Evolutionary conservation across 176 grass and related monocot species (phyloP), one percentile per base, ranked within the genome.

Genomic region (Musa schizocarpa): DNA sequence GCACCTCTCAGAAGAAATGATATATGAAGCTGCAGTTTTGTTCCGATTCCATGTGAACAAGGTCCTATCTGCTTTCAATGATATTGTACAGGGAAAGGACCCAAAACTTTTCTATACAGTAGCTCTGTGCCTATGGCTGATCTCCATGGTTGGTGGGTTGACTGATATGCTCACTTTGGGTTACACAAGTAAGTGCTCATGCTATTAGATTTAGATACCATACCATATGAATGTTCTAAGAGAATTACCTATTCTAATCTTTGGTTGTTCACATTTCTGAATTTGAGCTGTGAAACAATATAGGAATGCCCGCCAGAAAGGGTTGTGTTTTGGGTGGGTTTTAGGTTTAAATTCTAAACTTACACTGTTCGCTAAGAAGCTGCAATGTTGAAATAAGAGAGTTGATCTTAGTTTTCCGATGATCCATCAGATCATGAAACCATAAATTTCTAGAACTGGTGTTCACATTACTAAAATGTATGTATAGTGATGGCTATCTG

Each of bases 21-120:
- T 75, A 21, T 73, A 58, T 57, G 63, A 82, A 71, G 53, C 78
- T 73, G 75, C 76, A 51, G 77, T 52, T 65, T 29, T 51, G 17
- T 76, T 72, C 17, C 54, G 81, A 54, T 13, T 17, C 27, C 64
- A 16, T 73, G 29, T 74, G 20, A 87, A 92, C 62, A 81, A 50
- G 49, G 20, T 79, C 43, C 86, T 89, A 58, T 79, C 78, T 61
- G 50, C 66, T 73, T 86, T 92, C 51, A 74, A 80, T 71, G 81
- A 77, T 64, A 80, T 89, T 80, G 75, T 81, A 68, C 81, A 77
- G 11, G 83, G 81, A 14, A 92, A 84, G 84, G 83, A 92, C 76
- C 63, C 81, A 0, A 82, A 50, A 22, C 77, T 92, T 63, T 89
- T 92, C 79, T 92, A 86, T 68, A 74, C 67, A 54, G 79, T 89